Evolutionary conservation across 2,329 filamentous ascomycete species (phyloP), one percentile per base, ranked within the genome.

Genomic region (Penicillium sp.): DNA sequence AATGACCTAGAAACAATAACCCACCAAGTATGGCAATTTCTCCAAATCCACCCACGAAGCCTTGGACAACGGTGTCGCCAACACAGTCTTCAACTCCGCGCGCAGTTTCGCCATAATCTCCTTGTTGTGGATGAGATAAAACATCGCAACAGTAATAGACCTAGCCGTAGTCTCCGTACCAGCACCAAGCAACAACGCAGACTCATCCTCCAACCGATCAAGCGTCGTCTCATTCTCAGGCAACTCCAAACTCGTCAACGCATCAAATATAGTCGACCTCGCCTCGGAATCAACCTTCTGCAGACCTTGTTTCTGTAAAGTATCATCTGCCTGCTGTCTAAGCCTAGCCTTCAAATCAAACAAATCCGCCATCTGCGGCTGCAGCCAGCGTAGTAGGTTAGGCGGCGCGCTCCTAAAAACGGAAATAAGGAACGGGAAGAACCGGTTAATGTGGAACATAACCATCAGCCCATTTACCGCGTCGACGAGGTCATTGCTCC

Each of bases 1-100:
- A 29, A 3, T 10, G 2, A 25, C 6, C 1, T 7, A 8, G 42
- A 47, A 13, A 21, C 3, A 6, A 38, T 31, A 10, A 57, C 67
- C 55, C 50, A 74, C 72, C 56, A 78, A 59, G 58, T 77, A 77
- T 0, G 75, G 75, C n/a, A 77, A 56, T 47, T 66, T 64, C 62
- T 78, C 74, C 27, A 78, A 62, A 19, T 75, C 67, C 2, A 61
- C 41, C 67, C 67, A 70, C 6, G 63, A 57, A 25, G 64, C 63
- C n/a, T 61, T 61, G 12, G 62, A 66, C 6, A 45, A 45, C 8
- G 65, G 61, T n/a, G 61, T 69, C 40, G 64, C 57, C 54, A 69
- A 54, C 19, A 73, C 63, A 42, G 62, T 68, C 35, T 57, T 63
- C 64, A 75, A 59, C 52, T 77, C 72, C 13, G 49, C 54, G 0